These are phyloP conservation scores for Aspergillus sp. DNA, from an alignment of 2,329 filamentous ascomycete genomes.

Conservation along the genomic window DNA sequence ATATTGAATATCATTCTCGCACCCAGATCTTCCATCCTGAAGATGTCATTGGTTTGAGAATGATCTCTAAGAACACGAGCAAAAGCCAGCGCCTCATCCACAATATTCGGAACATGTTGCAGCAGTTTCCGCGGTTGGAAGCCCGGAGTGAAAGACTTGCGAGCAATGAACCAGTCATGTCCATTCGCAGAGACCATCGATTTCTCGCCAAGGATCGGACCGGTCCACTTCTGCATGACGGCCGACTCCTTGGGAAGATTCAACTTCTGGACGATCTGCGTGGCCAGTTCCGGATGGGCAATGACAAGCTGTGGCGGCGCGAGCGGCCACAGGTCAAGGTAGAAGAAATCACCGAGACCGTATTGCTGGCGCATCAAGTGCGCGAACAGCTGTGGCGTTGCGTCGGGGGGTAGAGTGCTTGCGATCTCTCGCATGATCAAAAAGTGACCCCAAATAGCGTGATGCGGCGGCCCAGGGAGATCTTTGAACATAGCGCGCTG, in stretches of 20 bases:
- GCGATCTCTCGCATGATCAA: conserved; percentile 18
- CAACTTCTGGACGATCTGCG: conserved; percentile 37
- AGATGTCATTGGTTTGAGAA: conserved; percentile 5
- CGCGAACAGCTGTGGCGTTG: conserved; percentile 15
- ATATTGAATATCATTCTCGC: conserved; percentile 14
- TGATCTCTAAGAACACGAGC: conserved; percentile 9
- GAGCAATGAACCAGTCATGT: conserved; percentile 34
- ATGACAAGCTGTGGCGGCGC: conserved; percentile 34
- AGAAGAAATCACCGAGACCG: conserved; percentile 17
- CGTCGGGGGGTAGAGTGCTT: conserved; percentile 14
- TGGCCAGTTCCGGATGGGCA: conserved; percentile 36
- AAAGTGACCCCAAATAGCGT: conserved; percentile 19
- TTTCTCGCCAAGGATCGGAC: conserved; percentile 27
- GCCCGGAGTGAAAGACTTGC: conserved; percentile 10
- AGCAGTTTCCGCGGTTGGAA: conserved; percentile 12
- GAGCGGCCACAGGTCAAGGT: conserved; percentile 43
- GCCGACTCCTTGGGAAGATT: conserved; percentile 34
- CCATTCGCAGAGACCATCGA: conserved; percentile 37
- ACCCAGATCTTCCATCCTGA: conserved; percentile 11
- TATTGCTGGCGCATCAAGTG: conserved; percentile 17
- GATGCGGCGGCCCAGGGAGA: conserved; percentile 17
- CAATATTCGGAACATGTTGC: conserved; percentile 8
- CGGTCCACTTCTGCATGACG: conserved; percentile 25
- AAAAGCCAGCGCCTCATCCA: conserved; percentile 13
- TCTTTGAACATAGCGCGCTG: conserved; percentile 16